Conservation (phyloP, 768 basidiomycete species). For the Tulasnella sp. region DNA sequence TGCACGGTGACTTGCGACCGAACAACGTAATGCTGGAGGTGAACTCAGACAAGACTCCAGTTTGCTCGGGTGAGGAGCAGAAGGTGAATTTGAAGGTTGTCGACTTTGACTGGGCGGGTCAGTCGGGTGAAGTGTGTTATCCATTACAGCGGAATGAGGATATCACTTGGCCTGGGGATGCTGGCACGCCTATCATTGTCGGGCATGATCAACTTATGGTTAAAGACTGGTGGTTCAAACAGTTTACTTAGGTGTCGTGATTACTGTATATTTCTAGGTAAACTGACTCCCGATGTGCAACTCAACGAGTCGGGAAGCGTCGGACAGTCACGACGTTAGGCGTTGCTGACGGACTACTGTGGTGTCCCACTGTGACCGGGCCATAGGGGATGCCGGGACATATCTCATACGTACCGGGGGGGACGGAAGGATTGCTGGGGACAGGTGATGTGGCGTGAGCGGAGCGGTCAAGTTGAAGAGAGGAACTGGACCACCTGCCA, state of each 20-base stretch:
- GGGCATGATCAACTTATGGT: background rate
- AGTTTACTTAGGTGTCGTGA: background rate
- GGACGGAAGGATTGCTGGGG: too few relatives aligned
- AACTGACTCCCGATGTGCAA: too few relatives aligned
- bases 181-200: background rate
- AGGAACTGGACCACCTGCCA: too few relatives aligned
- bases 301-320: too few relatives aligned
- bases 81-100: constrained; percentile 2
- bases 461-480: too few relatives aligned
- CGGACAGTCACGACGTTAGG: too few relatives aligned
- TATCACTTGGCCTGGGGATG: constrained; percentile 2
- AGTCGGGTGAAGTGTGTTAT: constrained; percentile 10
- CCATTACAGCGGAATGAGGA: constrained; percentile 11
- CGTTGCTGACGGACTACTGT: too few relatives aligned
- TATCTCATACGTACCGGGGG: too few relatives aligned
- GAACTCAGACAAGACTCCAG: background rate
- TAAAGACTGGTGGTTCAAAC: background rate
- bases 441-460: too few relatives aligned
- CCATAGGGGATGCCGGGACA: too few relatives aligned
- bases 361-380: too few relatives aligned
- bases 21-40: constrained; percentile 13
- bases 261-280: background rate
- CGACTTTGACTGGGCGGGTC: constrained; percentile 18
- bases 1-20: constrained; percentile 8
- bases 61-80: background rate